Conservation (phyloP, 306 rosid species). For the Styphnolobium japonicum region DNA sequence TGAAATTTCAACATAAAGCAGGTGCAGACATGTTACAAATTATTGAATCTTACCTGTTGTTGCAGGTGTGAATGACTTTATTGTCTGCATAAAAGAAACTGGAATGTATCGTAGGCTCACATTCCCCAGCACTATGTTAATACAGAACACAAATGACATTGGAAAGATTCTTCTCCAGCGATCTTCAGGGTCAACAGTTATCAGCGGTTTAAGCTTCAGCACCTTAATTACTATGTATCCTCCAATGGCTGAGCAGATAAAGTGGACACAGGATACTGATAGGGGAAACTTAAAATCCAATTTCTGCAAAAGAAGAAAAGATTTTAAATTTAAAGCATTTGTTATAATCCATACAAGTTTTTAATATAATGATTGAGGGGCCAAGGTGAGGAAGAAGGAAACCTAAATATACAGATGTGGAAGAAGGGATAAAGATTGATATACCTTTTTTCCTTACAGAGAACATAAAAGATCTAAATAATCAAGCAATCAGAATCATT, state of each 20-base stretch:
- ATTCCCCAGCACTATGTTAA: slow-evolving; percentile 90
- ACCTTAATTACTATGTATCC: slow-evolving; percentile 71
- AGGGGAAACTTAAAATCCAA: slow-evolving; percentile 95
- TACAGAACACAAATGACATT: slow-evolving; percentile 93
- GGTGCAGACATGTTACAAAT: background rate
- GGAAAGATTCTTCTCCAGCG: slow-evolving; percentile 97
- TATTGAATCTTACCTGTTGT: slow-evolving; percentile 68
- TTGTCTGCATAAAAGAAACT: slow-evolving; percentile 97
- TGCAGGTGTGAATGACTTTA: slow-evolving; percentile 95
- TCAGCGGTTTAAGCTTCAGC: slow-evolving; percentile 82
- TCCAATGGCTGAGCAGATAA: slow-evolving; percentile 90
- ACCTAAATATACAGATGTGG: background rate
- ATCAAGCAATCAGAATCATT: background rate
- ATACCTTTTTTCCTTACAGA: background rate
- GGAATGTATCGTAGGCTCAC: slow-evolving; percentile 96
- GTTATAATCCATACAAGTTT: background rate
- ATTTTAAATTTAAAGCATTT: slow-evolving; percentile 6
- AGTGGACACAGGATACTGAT: slow-evolving; percentile 80
- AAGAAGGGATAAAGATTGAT: background rate
- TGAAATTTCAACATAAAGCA: slow-evolving; percentile 2
- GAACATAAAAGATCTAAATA: background rate
- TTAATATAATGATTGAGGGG: background rate
- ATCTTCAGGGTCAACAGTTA: slow-evolving; percentile 79
- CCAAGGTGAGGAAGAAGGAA: slow-evolving; percentile 6
- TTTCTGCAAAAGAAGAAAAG: slow-evolving; percentile 51